A percentile compares a stretch with the other conserved stretches of the same genome.
phyloP scores from a whole-genome alignment of 2,329 filamentous ascomycete genomes.

The Diaporthe eres region DNA sequence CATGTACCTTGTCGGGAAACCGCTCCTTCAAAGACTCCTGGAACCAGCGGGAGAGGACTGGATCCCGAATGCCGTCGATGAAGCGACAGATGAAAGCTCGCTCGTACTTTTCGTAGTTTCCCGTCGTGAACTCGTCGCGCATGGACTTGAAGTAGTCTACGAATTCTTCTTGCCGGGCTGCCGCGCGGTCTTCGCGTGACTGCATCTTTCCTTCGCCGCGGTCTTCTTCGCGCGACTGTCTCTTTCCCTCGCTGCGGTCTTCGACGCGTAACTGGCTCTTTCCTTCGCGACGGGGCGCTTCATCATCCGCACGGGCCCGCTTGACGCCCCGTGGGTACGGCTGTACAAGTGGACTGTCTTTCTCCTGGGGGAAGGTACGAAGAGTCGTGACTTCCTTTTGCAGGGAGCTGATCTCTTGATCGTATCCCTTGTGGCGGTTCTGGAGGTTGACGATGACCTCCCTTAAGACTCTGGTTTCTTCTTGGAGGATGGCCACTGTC shows the following conservation, averaged over 20 bases:
- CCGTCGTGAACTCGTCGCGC: conserved; percentile 39
- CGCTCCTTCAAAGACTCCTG: conserved; percentile 43
- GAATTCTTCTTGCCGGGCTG: conserved; percentile 28
- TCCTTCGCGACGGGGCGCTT: background rate
- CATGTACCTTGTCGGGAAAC: conserved; percentile 30
- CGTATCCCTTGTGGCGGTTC: background rate
- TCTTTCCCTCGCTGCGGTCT: background rate
- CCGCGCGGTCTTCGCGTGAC: background rate
- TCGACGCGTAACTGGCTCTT: too few relatives aligned
- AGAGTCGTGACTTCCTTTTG: background rate
- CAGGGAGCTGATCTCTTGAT: background rate
- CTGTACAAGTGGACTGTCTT: background rate
- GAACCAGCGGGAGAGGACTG: conserved; percentile 41
- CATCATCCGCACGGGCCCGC: background rate
- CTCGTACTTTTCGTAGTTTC: conserved; percentile 9
- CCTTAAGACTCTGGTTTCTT: background rate
- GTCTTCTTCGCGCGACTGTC: background rate
- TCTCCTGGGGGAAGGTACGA: background rate
- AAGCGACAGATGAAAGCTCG: conserved; percentile 46
- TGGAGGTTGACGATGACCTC: background rate
- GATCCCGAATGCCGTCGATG: conserved; percentile 44
- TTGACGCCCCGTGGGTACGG: conserved; percentile 5
- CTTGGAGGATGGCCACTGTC: background rate
- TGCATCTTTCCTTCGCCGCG: background rate
- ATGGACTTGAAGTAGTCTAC: conserved; percentile 39